Percentiles rank a stretch among this genome's conserved stretches.
Conservation (phyloP, 129 eudicot genomes). For the Saposhnikovia divaricata region DNA sequence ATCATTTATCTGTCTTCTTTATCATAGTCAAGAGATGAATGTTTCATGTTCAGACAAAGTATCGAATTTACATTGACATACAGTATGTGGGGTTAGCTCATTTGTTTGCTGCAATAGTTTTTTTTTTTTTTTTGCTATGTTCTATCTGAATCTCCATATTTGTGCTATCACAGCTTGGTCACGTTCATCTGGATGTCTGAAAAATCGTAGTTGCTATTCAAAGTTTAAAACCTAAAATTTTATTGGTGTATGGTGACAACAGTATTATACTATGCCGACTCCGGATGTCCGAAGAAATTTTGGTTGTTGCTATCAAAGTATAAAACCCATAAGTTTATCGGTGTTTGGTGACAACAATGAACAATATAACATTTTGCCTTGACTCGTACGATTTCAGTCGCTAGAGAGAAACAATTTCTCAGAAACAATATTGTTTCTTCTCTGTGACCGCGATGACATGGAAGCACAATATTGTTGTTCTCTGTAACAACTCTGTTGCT, state of each 20-base stretch:
- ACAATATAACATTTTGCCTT: background rate
- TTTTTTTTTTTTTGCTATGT: background rate
- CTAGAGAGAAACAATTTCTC: background rate
- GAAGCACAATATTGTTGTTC: too few relatives aligned
- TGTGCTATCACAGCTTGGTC: background rate
- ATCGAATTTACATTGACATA: background rate
- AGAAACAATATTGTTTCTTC: too few relatives aligned
- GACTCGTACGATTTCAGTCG: too few relatives aligned
- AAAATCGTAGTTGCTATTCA: background rate
- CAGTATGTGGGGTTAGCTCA: background rate
- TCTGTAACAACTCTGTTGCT: too few relatives aligned
- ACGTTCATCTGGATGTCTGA: background rate
- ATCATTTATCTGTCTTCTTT: background rate
- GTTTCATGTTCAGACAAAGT: background rate
- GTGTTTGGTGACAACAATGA: too few relatives aligned
- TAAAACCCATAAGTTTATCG: too few relatives aligned
- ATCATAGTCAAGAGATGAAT: background rate
- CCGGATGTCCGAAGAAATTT: too few relatives aligned
- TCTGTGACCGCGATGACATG: too few relatives aligned
- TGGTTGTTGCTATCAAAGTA: too few relatives aligned
- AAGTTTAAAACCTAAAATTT: too few relatives aligned
- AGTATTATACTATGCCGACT: too few relatives aligned
- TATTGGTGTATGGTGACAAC: too few relatives aligned
- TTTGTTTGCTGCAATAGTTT: background rate
- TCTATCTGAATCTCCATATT: background rate